Base-by-base conservation (phyloP, 139 green algal genomes). In the Astrephomene gubernaculifera region DNA sequence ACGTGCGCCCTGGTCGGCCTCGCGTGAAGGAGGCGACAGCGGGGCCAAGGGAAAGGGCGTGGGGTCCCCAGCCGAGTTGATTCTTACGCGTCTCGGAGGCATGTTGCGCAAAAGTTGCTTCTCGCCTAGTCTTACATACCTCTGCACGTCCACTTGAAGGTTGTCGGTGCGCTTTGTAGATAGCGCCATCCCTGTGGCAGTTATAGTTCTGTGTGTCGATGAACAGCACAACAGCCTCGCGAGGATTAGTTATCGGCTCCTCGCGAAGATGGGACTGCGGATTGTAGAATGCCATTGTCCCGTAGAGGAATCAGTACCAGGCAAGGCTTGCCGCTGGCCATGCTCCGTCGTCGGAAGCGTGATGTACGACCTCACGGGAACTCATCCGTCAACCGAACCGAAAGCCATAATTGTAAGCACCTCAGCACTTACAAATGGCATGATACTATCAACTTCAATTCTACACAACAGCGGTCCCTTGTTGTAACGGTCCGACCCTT, bases 131-230 rank as follows among this genome's bases (percentile, higher is more conserved):
- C n/a, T n/a, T n/a, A n/a, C 54, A 38, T 52, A 43, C 14, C 79
- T 65, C 52, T 84, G 53, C 41, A 67, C 84, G 10, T n/a, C n/a
- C n/a, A 87, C 36, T 1, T 64, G 25, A 14, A 79, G 49, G n/a
- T 24, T 19, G 25, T 29, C 44, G 31, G 12, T 31, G n/a, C n/a
- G n/a, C 24, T 24, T 61, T 57, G 35, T 94, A 95, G 21, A 94
- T 83, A 0, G 89, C 87, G 0, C 93, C 93, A 8, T 79, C 39
- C 0, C 43, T 45, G 45, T 88, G 68, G 79, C 92, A 95, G 73
- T 95, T 96, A 79, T 90, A 96, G 61, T 93, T 94, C 45, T 96
- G 93, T 0, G 85, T 71, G 43, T 96, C 93, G 10, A 91, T 87
- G 52, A 90, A 83, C 9, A 88, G 27, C 25, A 94, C 60, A 1